Percentiles rank a stretch among this genome's conserved stretches.
Conservation (phyloP, 345 rosid species). For the Brassica cretica region DNA sequence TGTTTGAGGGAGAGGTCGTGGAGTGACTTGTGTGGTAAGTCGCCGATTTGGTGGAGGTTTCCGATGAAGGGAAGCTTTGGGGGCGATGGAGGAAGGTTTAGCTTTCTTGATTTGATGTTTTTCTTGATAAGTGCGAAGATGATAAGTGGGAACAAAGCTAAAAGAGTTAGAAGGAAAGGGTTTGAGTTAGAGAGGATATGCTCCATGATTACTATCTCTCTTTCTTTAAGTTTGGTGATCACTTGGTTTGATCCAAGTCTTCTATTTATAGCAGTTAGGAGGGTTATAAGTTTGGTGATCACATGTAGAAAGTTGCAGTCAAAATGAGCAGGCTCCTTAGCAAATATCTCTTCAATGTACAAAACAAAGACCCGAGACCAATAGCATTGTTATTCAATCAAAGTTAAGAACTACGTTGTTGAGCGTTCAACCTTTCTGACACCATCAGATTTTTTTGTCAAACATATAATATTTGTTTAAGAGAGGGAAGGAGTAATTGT, state of each 20-base stretch:
- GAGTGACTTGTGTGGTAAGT: slow-evolving; percentile 37
- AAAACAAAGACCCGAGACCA: neutral
- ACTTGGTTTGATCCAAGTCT: neutral
- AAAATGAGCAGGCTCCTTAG: slow-evolving; percentile 10
- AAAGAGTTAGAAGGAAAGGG: slow-evolving; percentile 9
- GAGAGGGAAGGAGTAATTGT: neutral
- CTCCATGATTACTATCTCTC: slow-evolving; percentile 6
- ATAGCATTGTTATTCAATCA: neutral
- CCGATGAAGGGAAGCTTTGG: slow-evolving; percentile 33
- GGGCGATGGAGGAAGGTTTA: slow-evolving; percentile 40
- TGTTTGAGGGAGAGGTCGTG: slow-evolving; percentile 23
- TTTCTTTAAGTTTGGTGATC: slow-evolving; percentile 3
- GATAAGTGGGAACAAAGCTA: slow-evolving; percentile 16
- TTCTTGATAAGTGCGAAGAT: slow-evolving; percentile 12
- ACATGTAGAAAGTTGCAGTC: neutral
- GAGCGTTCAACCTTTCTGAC: neutral
- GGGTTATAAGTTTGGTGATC: neutral
- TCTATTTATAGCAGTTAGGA: slow-evolving; percentile 2
- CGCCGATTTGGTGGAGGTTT: slow-evolving; percentile 33
- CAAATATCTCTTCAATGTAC: neutral
- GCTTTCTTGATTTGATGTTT: slow-evolving; percentile 7
- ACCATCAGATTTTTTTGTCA: neutral
- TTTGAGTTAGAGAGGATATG: slow-evolving; percentile 1
- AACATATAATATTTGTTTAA: neutral
- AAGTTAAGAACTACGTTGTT: neutral